Base-by-base conservation (phyloP, 2,329 filamentous ascomycete species). In the Lasiodiplodia citricola region DNA sequence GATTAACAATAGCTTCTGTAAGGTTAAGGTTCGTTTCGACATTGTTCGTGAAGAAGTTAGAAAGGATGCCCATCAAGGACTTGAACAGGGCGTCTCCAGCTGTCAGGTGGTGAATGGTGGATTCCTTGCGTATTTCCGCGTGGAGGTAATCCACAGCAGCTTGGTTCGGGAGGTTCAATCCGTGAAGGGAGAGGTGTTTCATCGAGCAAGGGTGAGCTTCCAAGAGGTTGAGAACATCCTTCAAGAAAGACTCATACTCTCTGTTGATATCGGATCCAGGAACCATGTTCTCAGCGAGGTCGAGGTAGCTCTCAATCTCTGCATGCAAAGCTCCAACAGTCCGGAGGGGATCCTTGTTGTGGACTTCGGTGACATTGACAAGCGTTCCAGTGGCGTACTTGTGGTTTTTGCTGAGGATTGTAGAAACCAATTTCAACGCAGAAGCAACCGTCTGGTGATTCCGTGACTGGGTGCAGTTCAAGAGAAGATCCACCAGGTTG, bases 391-490 rank as follows among this genome's bases (percentile, higher is more conserved):
- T 86, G 4, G 94, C 93, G 80, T 97, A 97, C 54, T 90, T 88
- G 77, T 97, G 94, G 78, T 98, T 95, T 72, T 93, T 89, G 77
- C 91, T 91, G 68, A 98, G 84, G 71, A 99, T 92, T 13, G 93
- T 90, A 3, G 93, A 95, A 18, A 97, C 87, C 7, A 99, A 85
- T 73, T 95, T 94, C 56, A 99, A 84, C 0, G 95, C 97, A 13
- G 96, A 93, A 71, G 93, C 90, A 18, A 97, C 91, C 0, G 96
- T 98, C 77, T 97, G 94, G 65, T 92, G 87, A 74, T 96, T 97
- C 55, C 87, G 86, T 0, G 96, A 98, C 69, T 90, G 87, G 31
- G 97, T 84, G 75, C 94, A 97, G 44, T 94, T 92, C 2, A 96
- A 85, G 37, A 97, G 91, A 14, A 99, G 86, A 80, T 99, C 96